phyloP scores from a whole-genome alignment of 176 grass and related monocot species.

The Thinopyrum elongatum region DNA sequence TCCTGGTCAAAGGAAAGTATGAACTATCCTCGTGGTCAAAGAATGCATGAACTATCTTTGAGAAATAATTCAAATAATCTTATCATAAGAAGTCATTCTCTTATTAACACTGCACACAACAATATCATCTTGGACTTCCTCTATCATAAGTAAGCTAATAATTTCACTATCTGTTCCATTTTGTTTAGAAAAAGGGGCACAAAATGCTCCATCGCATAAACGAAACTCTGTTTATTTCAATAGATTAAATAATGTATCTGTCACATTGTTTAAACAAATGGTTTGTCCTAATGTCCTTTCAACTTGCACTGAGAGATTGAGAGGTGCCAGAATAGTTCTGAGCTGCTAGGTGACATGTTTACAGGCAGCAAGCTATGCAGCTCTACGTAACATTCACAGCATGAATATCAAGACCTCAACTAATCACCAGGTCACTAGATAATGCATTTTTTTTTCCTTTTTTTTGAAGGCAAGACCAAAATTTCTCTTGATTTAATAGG shows the following conservation, averaged over 20 bases:
- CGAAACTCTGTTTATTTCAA: not conserved
- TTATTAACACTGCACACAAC: not conserved
- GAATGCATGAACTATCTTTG: not conserved
- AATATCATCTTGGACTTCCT: not conserved
- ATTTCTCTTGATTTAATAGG: not conserved
- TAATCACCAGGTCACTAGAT: not conserved
- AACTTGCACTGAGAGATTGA: not conserved
- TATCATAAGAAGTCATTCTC: not conserved
- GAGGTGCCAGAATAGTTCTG: not conserved
- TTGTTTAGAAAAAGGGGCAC: not conserved
- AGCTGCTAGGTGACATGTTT: slow-evolving; percentile 4
- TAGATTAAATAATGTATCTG: not conserved
- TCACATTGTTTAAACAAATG: not conserved
- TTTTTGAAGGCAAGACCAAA: not conserved
- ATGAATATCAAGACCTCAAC: not conserved
- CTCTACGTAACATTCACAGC: not conserved
- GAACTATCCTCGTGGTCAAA: not conserved
- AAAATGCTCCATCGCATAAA: not conserved
- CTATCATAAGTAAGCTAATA: not conserved
- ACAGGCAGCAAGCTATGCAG: not conserved
- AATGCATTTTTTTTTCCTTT: not conserved
- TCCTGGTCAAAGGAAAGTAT: not conserved
- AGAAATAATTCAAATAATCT: not conserved
- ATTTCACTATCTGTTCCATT: not conserved
- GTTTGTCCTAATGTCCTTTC: not conserved